A percentile compares a stretch with the other conserved stretches of the same genome.
phyloP scores from a whole-genome alignment of 129 eudicot genomes.

The Flaveria brownii region DNA sequence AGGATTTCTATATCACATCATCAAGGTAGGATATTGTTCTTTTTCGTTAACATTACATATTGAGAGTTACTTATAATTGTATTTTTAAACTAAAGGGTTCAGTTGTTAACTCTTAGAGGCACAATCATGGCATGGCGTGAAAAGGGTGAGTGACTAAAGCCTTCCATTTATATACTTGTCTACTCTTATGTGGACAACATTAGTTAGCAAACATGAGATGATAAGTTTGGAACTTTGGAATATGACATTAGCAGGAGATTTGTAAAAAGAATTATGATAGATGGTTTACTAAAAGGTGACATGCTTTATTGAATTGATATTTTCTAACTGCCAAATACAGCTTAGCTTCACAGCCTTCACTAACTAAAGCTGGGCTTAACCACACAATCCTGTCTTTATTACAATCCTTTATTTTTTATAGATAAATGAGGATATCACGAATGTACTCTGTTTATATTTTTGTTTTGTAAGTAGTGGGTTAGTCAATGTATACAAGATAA shows the following conservation, averaged over 20 bases:
- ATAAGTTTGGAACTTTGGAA: background rate
- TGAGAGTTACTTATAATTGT: conserved; percentile 8
- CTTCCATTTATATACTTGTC: background rate
- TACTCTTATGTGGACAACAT: background rate
- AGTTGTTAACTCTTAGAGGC: conserved; percentile 25
- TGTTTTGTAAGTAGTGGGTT: background rate
- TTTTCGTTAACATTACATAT: conserved; percentile 9
- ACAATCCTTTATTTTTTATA: background rate
- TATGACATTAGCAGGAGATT: background rate
- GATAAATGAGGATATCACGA: background rate
- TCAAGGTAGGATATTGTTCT: conserved; percentile 19
- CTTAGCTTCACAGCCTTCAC: background rate
- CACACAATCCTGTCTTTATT: background rate
- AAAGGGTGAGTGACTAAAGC: conserved; percentile 35
- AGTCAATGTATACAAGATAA: background rate
- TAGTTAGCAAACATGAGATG: background rate
- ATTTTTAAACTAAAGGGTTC: conserved; percentile 18
- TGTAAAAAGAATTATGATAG: background rate
- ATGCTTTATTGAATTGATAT: background rate
- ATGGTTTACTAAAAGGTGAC: conserved; percentile 2
- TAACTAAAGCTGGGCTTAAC: background rate
- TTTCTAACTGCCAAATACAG: background rate
- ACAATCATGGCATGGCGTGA: conserved; percentile 37
- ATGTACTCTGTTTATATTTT: background rate
- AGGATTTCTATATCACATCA: conserved; percentile 17